A percentile compares a stretch with the other conserved stretches of the same genome.
phyloP scores from a whole-genome alignment of 176 grass and related monocot species.

The Olyra latifolia region DNA sequence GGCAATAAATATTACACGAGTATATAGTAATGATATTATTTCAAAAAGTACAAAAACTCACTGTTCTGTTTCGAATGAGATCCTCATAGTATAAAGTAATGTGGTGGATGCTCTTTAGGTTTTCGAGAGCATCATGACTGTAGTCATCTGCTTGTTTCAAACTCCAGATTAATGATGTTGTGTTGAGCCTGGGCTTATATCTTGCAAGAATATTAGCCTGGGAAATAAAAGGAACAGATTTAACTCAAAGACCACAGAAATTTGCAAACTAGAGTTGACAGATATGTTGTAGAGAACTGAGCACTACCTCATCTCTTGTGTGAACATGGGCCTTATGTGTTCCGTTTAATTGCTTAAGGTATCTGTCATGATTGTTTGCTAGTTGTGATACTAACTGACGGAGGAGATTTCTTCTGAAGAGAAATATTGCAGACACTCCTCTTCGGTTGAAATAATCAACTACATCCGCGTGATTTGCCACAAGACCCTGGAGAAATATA shows the following conservation, averaged over 20 bases:
- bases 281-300: background rate
- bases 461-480: conserved; percentile 55
- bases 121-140: conserved; percentile 49
- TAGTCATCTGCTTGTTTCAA: conserved; percentile 53
- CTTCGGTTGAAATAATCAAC: conserved; percentile 70
- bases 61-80: conserved; percentile 64
- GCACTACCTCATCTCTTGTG: conserved; percentile 58
- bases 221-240: conserved; percentile 20
- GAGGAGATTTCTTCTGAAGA: conserved; percentile 87
- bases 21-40: conserved; percentile 42
- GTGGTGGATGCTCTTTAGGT: conserved; percentile 58
- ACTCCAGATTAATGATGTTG: conserved; percentile 46
- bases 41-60: conserved; percentile 31
- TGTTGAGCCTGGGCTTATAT: conserved; percentile 80
- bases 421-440: conserved; percentile 72
- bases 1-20: conserved; percentile 15
- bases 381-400: conserved; percentile 73
- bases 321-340: conserved; percentile 93
- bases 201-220: conserved; percentile 73
- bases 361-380: conserved; percentile 78
- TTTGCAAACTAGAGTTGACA: background rate
- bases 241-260: conserved; percentile 4
- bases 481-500: conserved; percentile 61
- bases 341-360: conserved; percentile 83
- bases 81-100: conserved; percentile 78